Conservation (phyloP, 306 rosid genomes). For the Amphicarpaea edgeworthii region DNA sequence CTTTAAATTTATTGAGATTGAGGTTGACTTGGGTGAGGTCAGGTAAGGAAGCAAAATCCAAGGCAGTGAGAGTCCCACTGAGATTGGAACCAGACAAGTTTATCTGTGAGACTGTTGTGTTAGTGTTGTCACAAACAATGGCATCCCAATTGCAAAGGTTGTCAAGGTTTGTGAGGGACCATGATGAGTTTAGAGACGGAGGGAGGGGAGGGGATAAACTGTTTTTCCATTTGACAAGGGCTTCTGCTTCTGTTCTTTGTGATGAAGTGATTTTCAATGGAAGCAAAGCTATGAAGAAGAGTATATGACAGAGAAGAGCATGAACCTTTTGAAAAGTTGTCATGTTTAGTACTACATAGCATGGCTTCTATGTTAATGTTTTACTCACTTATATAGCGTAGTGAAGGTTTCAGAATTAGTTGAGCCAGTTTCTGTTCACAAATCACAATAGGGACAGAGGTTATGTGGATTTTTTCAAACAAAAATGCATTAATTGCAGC, state of each 20-base stretch:
- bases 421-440: no score
- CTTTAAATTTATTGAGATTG: conserved; percentile 53
- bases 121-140: conserved; percentile 55
- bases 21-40: conserved; percentile 63
- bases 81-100: conserved; percentile 49
- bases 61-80: conserved; percentile 46
- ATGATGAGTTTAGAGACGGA: conserved; percentile 42
- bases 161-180: conserved; percentile 62
- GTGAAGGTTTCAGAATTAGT: no score
- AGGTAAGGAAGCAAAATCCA: conserved; percentile 55
- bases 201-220: conserved; percentile 49
- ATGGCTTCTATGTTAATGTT: no score
- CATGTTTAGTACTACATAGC: no score
- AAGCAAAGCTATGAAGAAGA: conserved; percentile 42
- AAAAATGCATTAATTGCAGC: no score
- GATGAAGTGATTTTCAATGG: conserved; percentile 58
- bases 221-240: conserved; percentile 73
- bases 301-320: no score
- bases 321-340: no score
- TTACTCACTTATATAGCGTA: no score
- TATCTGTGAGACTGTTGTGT: conserved; percentile 50
- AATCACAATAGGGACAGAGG: no score
- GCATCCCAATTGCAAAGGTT: conserved; percentile 68
- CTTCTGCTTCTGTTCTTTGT: conserved; percentile 63
- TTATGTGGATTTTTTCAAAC: no score